Conservation (phyloP, 768 basidiomycete species). For the Trametes gibbosa region DNA sequence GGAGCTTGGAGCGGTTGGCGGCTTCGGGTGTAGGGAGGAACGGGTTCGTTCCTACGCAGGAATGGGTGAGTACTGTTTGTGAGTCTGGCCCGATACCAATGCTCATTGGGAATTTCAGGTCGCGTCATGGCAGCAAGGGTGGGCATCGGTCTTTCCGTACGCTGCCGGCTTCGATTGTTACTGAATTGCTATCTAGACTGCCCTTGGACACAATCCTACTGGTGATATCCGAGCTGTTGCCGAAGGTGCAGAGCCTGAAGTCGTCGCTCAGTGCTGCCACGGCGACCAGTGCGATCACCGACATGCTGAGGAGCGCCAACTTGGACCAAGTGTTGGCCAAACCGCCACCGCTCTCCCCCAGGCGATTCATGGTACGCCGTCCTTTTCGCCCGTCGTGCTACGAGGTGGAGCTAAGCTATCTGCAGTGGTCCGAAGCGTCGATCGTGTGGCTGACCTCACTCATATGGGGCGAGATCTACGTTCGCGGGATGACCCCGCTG, state of each 20-base stretch:
- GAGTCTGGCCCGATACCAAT: background rate
- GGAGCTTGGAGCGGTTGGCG: conserved; percentile 62
- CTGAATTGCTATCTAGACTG: conserved; percentile 46
- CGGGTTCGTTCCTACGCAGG: conserved; percentile 93
- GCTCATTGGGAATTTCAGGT: conserved; percentile 44
- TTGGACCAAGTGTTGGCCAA: conserved; percentile 75
- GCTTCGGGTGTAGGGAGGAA: conserved; percentile 76
- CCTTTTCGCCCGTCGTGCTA: background rate
- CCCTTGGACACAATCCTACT: conserved; percentile 88
- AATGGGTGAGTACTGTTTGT: conserved; percentile 71
- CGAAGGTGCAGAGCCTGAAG: conserved; percentile 82
- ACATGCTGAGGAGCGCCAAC: conserved; percentile 69
- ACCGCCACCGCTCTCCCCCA: conserved; percentile 57
- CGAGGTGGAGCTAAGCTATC: background rate
- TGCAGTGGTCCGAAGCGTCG: conserved; percentile 89
- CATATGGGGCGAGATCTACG: conserved; percentile 95
- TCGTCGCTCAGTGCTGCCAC: conserved; percentile 59
- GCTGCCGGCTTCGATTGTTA: background rate
- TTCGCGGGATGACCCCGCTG: conserved; percentile 81
- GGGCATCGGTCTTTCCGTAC: conserved; percentile 19
- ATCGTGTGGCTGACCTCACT: conserved; percentile 90
- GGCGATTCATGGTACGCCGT: conserved; percentile 69
- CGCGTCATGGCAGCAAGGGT: conserved; percentile 97
- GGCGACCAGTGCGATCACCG: conserved; percentile 65
- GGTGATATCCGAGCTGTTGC: conserved; percentile 82